Percentiles rank a stretch among this genome's conserved stretches.
Conservation (phyloP, 768 basidiomycete genomes). For the Rhodotorula toruloides region DNA sequence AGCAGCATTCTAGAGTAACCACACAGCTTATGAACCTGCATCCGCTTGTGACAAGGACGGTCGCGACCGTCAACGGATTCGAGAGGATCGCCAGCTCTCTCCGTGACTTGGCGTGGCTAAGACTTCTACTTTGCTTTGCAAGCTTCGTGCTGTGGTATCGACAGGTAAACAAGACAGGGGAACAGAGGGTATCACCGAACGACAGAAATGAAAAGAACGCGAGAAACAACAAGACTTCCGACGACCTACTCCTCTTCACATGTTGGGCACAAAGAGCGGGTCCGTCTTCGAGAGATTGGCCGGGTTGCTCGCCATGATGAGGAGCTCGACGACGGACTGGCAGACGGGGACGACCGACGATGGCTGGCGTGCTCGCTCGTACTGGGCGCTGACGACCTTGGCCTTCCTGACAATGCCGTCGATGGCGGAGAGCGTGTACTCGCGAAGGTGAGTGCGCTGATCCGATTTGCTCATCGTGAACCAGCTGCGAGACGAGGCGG, state of each 20-base stretch:
- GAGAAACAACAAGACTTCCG: not conserved
- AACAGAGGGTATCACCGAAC: no score
- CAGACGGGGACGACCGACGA: constrained; percentile 49
- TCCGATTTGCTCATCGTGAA: constrained; percentile 56
- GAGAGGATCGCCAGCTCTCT: no score
- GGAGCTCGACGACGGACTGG: constrained; percentile 74
- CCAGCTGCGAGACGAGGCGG: no score
- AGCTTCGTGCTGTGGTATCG: no score
- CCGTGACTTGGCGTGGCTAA: no score
- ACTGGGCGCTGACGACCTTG: constrained; percentile 76
- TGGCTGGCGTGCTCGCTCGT: constrained; percentile 66
- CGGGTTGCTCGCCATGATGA: constrained; percentile 81
- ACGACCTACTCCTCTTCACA: no score
- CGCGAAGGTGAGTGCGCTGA: constrained; percentile 53
- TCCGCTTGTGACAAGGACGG: no score
- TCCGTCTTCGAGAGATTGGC: constrained; percentile 76
- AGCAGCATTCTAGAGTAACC: constrained; percentile 20
- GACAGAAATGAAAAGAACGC: not conserved
- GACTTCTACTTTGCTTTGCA: no score
- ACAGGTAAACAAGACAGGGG: no score
- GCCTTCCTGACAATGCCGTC: constrained; percentile 73
- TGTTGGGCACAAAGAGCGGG: constrained; percentile 76
- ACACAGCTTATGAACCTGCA: no score
- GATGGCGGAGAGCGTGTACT: constrained; percentile 53
- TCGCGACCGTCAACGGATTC: no score